Evolutionary conservation across 2,329 filamentous ascomycete species (phyloP).

Genomic region (Pestalotiopsis sp.): DNA sequence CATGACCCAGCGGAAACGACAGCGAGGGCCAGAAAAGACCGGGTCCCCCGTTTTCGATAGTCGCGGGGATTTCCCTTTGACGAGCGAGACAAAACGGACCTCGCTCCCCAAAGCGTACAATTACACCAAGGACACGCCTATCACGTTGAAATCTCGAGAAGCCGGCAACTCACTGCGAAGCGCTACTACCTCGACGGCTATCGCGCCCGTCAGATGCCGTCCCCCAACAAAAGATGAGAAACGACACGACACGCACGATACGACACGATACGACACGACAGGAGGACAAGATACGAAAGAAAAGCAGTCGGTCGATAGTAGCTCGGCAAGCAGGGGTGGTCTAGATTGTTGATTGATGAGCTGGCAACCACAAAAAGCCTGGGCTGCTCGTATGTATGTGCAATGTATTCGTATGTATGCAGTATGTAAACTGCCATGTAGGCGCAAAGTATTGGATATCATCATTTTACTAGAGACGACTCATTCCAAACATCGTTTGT

Average conservation of each 20-base stretch:
- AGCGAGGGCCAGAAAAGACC: background rate
- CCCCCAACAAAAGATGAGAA: background rate
- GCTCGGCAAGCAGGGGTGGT: background rate
- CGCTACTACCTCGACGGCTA: background rate
- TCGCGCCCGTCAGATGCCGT: background rate
- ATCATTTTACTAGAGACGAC: constrained; percentile 1
- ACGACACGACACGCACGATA: background rate
- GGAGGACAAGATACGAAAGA: background rate
- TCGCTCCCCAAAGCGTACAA: background rate
- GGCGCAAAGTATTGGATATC: background rate
- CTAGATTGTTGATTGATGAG: background rate
- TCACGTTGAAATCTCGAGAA: background rate
- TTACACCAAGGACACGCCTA: too few relatives aligned
- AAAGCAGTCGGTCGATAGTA: background rate
- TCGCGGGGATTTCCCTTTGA: background rate
- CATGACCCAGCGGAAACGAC: background rate
- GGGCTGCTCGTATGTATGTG: background rate
- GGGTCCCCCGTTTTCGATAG: constrained; percentile 5
- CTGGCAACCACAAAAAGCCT: background rate
- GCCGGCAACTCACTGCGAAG: background rate
- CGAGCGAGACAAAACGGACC: background rate
- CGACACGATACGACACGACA: background rate
- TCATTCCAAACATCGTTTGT: background rate
- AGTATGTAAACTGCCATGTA: background rate
- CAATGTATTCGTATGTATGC: background rate